These are phyloP conservation scores for Paraconiothyrium sp. DNA, from an alignment of 2,329 filamentous ascomycete species.

Conservation along the genomic window DNA sequence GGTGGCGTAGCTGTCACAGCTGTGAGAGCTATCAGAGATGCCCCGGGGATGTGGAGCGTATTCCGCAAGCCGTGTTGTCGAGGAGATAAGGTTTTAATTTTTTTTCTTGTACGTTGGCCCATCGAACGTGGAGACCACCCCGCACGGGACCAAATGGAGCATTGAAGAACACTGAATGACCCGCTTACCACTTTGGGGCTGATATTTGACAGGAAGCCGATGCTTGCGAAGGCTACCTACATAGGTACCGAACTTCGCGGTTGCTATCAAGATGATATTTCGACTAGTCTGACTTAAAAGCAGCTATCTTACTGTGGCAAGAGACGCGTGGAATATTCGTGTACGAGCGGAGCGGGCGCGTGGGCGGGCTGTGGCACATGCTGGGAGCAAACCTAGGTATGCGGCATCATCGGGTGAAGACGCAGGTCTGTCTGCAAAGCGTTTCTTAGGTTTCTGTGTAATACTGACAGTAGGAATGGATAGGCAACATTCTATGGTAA, in stretches of 20 bases:
- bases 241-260: not conserved
- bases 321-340: not conserved
- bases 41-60: conserved; percentile 4
- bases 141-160: not conserved
- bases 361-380: not conserved
- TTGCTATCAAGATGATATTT: not conserved
- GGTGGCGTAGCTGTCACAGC: not conserved
- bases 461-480: too few species aligned
- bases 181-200: too few species aligned
- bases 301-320: not conserved
- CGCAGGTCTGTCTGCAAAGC: too few species aligned
- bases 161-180: not conserved
- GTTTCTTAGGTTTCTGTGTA: too few species aligned
- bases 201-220: not conserved
- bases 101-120: not conserved
- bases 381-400: too few species aligned
- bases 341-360: not conserved
- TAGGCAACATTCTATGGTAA: too few species aligned
- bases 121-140: not conserved
- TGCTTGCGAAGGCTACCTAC: not conserved
- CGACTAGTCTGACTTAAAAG: not conserved
- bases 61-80: not conserved
- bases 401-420: too few species aligned
- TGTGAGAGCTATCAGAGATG: not conserved
- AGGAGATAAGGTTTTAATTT: not conserved